Evolutionary conservation across 208 protist genomes (phyloP), one percentile per base, ranked within the genome.

Genomic region (Strigomonas culicis): DNA sequence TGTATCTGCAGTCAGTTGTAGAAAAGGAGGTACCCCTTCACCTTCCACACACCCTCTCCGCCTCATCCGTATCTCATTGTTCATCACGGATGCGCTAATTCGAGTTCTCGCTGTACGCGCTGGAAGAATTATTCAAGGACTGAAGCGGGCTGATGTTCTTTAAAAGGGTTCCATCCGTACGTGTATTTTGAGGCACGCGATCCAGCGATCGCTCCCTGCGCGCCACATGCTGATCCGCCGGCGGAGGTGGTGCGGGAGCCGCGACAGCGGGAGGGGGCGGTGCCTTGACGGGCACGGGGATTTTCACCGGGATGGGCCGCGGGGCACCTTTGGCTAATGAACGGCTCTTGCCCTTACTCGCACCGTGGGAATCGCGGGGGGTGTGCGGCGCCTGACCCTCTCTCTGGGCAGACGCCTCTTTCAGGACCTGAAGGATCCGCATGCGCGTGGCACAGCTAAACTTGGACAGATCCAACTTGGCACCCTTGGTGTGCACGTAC

Each of bases 131-230:
- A 27, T 4, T 21, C 4, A 51, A 13, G 11, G 46, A 51, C 4
- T 11, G 46, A 27, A 93, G 75, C 10, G 86, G 90, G 47, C 90
- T 95, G 49, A 90, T 72, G 49, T 81, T 62, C 36, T 61, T 59
- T 51, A 87, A 67, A n/a, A 77, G 77, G 31, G 73, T 28, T 41
- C 68, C 75, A 2, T 69, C 77, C 11, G 77, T 72, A 1, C 68
- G 70, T 21, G 74, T 65, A 57, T 95, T 95, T 61, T 95, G 90
- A 46, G 90, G 90, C 24, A 95, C 86, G 17, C 77, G 80, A 59
- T 95, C 90, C 55, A 95, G 75, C 17, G 59, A 59, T 11, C 21
- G 46, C 21, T 51, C 21, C 21, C 46, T 11, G 6, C 22, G 46
- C 2, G 46, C 21, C 27, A 21, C 46, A 11, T 13, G 46, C 7